A percentile compares a stretch with the other conserved stretches of the same genome.
These are phyloP conservation scores for Alternaria consortialis DNA, from an alignment of 2,329 filamentous ascomycete species.

Conservation along the genomic window DNA sequence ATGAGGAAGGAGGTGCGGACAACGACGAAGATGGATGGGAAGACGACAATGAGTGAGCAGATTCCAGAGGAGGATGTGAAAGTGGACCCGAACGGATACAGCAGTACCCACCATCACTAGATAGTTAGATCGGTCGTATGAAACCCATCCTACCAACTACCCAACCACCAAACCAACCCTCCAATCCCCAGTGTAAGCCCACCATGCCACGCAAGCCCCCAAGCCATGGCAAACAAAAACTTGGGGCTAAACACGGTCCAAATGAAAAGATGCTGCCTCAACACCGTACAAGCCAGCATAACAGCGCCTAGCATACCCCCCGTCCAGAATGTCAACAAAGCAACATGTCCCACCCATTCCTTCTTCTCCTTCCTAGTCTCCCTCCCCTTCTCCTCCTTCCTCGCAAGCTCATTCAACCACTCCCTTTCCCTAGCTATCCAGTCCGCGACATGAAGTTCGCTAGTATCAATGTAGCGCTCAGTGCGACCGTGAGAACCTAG, in stretches of 20 bases:
- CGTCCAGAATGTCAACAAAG: constrained; percentile 74
- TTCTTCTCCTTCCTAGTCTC: constrained; percentile 15
- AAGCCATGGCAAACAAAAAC: constrained; percentile 90
- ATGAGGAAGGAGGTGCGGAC: background rate
- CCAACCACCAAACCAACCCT: constrained; percentile 44
- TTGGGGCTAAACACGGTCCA: constrained; percentile 99
- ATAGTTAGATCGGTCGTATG: background rate
- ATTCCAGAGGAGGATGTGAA: background rate
- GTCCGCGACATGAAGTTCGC: constrained; percentile 31
- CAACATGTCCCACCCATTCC: constrained; percentile 60
- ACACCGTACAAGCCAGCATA: constrained; percentile 85
- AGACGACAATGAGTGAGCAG: background rate
- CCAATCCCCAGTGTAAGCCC: constrained; percentile 50
- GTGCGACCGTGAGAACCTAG: constrained; percentile 36
- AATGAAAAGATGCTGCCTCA: constrained; percentile 92
- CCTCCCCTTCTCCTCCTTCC: constrained; percentile 22
- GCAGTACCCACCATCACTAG: background rate
- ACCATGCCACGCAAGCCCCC: constrained; percentile 84
- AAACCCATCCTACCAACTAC: constrained; percentile 33
- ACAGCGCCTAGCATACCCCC: constrained; percentile 73
- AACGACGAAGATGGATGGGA: background rate
- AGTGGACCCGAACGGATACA: background rate
- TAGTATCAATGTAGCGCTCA: constrained; percentile 27
- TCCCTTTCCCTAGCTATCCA: constrained; percentile 45
- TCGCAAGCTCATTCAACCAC: constrained; percentile 33